Percentiles rank a stretch among this genome's conserved stretches.
Conservation (phyloP, 2,329 filamentous ascomycete genomes). For the Leptographium flavum region DNA sequence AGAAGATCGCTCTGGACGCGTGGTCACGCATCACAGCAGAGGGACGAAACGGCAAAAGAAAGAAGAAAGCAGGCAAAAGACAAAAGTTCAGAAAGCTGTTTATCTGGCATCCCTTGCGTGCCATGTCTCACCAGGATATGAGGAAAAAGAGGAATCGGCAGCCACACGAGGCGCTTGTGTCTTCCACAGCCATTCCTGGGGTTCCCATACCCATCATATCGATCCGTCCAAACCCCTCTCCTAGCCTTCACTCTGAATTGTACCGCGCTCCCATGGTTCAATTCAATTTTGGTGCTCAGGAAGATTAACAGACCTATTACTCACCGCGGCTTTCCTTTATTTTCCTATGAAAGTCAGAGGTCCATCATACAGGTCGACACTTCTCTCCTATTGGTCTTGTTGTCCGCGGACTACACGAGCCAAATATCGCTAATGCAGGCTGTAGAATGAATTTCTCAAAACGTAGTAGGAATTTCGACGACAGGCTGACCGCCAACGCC, state of each 20-base stretch:
- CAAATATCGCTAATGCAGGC: background rate
- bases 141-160: background rate
- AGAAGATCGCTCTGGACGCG: conserved; percentile 15
- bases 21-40: conserved; percentile 1
- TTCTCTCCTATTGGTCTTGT: background rate
- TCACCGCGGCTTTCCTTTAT: conserved; percentile 48
- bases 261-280: conserved; percentile 53
- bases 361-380: conserved; percentile 58
- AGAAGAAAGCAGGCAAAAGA: conserved; percentile 4
- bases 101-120: background rate
- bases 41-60: conserved; percentile 2
- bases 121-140: background rate
- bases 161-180: no score
- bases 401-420: no score
- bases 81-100: conserved; percentile 6
- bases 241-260: conserved; percentile 77
- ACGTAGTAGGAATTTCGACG: no score
- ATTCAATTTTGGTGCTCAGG: conserved; percentile 77
- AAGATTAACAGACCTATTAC: conserved; percentile 54
- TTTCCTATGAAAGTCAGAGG: conserved; percentile 45
- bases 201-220: background rate
- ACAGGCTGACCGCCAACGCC: no score
- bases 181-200: no score
- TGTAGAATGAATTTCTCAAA: no score
- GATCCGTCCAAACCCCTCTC: conserved; percentile 13